phyloP scores from a whole-genome alignment of 441 rosid species.

The Oxalis stricta region DNA sequence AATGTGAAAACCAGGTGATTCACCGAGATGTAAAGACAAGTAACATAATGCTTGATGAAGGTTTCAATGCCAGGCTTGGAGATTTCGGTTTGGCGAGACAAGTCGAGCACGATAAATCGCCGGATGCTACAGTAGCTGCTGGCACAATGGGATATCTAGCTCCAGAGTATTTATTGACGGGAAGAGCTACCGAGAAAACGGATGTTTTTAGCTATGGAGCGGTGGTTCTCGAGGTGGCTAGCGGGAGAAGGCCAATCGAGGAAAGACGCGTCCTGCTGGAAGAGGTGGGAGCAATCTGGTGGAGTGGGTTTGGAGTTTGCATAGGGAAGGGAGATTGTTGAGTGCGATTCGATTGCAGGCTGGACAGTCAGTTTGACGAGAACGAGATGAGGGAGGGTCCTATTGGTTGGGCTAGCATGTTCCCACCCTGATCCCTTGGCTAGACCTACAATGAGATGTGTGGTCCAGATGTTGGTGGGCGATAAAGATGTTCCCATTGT shows the following conservation, averaged over 20 bases:
- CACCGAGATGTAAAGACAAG: conserved; percentile 87
- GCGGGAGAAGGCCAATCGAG: conserved; percentile 83
- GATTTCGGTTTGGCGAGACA: conserved; percentile 90
- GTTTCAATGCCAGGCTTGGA: conserved; percentile 70
- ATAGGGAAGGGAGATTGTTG: conserved; percentile 59
- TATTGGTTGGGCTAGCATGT: conserved; percentile 78
- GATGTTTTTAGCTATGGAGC: conserved; percentile 95
- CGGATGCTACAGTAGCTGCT: conserved; percentile 87
- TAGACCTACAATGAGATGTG: conserved; percentile 74
- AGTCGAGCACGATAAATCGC: conserved; percentile 76
- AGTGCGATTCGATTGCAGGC: conserved; percentile 59
- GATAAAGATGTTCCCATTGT: conserved; percentile 76
- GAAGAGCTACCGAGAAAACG: conserved; percentile 78
- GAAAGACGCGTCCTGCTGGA: conserved; percentile 24
- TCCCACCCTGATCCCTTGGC: conserved; percentile 82
- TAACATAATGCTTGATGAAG: conserved; percentile 82
- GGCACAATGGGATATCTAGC: conserved; percentile 98
- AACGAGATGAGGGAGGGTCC: conserved; percentile 48
- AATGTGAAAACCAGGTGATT: conserved; percentile 88
- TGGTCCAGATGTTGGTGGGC: conserved; percentile 79
- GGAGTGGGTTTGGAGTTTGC: conserved; percentile 92
- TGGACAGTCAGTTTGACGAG: conserved; percentile 42
- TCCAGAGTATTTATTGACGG: conserved; percentile 83
- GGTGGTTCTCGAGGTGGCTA: conserved; percentile 72
- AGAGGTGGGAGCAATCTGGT: conserved; percentile 58